Evolutionary conservation across 345 rosid genomes (phyloP), one percentile per base, ranked within the genome.

Genomic region (Leavenworthia alabamica): DNA sequence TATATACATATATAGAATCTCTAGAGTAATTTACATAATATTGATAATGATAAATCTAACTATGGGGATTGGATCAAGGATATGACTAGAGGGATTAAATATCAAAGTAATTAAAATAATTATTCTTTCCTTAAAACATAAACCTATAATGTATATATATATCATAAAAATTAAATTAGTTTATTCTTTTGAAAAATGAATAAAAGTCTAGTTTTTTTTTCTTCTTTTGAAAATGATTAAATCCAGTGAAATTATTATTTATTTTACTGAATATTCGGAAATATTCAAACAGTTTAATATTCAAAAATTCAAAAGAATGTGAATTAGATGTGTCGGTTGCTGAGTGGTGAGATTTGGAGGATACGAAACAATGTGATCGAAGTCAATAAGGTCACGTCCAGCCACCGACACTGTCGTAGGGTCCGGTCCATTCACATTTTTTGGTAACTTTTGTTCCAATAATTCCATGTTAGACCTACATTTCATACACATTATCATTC

Each of bases 341-440:
- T 33, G 42, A 12, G 43, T 53, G 26, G 5, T 31, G 31, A 60
- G 42, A 41, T 35, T 9, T 31, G 9, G 36, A 42, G 17, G 17
- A 57, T 33, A 33, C 28, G 66, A 60, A 36, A 40, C 43, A 45
- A 29, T 27, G 47, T 44, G 54, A 66, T 20, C 8, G 23, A 45
- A 56, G 63, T 56, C 56, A 35, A 67, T 40, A 67, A 20, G 13
- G 42, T 53, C 55, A 60, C 54, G 42, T 49, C 41, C 48, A 42
- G 31, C 48, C 57, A 46, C 68, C 68, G 68, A 62, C 68, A 55
- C 63, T n/a, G 56, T 14, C 48, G 33, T 54, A 19, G 74, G 73
- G 40, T 45, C 73, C n/a, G 73, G 40, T 45, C 73, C 41, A 37
- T 37, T 0, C 51, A 37, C 20, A 10, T 14, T 36, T 27, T 56